Conservation (phyloP, 768 basidiomycete genomes). For the Lanmaoa pseudosensibilis region DNA sequence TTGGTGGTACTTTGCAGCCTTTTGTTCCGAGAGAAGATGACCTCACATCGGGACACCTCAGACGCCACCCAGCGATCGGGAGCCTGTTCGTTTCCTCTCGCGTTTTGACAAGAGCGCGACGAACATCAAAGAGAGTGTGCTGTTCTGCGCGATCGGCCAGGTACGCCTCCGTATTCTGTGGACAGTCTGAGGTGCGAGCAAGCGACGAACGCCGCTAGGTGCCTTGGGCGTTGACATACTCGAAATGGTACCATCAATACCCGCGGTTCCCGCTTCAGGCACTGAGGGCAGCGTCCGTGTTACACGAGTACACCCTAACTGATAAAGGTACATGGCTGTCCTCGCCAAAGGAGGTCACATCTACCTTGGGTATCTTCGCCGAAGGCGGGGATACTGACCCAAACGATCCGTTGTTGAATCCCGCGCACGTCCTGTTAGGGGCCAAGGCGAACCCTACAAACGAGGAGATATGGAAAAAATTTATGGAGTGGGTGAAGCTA, state of each 20-base stretch:
- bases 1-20: conserved; percentile 31
- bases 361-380: conserved; percentile 39
- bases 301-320: conserved; percentile 54
- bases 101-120: conserved; percentile 60
- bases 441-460: conserved; percentile 27
- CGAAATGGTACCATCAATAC: conserved; percentile 62
- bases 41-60: conserved; percentile 9
- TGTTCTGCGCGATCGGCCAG: conserved; percentile 53
- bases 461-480: conserved; percentile 34
- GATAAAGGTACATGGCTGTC: conserved; percentile 53
- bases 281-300: conserved; percentile 44
- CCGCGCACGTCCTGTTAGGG: conserved; percentile 45
- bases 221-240: conserved; percentile 53
- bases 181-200: background rate
- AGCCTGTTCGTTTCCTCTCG: conserved; percentile 50
- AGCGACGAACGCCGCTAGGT: conserved; percentile 34
- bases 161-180: conserved; percentile 19
- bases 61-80: conserved; percentile 32
- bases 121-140: conserved; percentile 53
- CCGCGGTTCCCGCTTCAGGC: conserved; percentile 52
- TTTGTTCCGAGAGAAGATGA: background rate
- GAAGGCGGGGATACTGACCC: conserved; percentile 40
- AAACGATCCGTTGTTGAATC: conserved; percentile 46
- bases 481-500: conserved; percentile 45
- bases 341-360: conserved; percentile 34